Base-by-base conservation (phyloP, 1,139 yeast genomes). In the Ashbya aceris region DNA sequence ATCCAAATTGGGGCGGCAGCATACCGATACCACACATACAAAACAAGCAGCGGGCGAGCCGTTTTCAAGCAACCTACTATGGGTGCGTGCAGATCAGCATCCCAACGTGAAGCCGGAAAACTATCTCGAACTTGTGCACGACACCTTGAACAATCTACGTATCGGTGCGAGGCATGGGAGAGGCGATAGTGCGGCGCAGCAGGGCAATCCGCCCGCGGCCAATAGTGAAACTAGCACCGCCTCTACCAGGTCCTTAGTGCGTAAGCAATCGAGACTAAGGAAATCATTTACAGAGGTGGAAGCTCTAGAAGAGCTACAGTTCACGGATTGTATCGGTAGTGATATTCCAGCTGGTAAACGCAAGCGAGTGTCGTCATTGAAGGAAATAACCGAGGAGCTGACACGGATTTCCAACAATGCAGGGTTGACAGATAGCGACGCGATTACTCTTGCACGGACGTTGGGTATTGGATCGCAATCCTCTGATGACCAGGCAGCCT, bases 41-140 rank as follows among this genome's bases (percentile, higher is more conserved):
- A n/a, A 14, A 8, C n/a, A 34, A 23, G 29, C 9, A 4, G 5
- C n/a, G 4, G 13, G 13, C 13, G 37, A 34, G 12, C 37, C 37
- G n/a, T 10, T 34, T 9, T 34, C 37, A 7, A 52, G 66, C 29
- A 67, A 69, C 41, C 61, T 79, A 11, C 66, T 87, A 40, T 89
- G 98, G 98, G 96, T 91, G 1, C 96, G 97, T 0, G 97, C 97
- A 1, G 79, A 78, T 49, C 73, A 86, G 38, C 98, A 91, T 59
- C 97, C 98, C 1, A 91, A 83, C 55, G 76, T 91, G 12, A 89
- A 94, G 30, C 97, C 97, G 1, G 94, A 85, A 53, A 86, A 84
- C 53, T 91, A 87, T 72, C 75, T 82, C 52, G 75, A 78, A 48
- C 87, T 86, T 64, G 85, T 91, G 32, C 83, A 83, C 54, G 73